A percentile compares a stretch with the other conserved stretches of the same genome.
phyloP scores from a whole-genome alignment of 495 filamentous ascomycete species.

The Penicillium mononematosum region DNA sequence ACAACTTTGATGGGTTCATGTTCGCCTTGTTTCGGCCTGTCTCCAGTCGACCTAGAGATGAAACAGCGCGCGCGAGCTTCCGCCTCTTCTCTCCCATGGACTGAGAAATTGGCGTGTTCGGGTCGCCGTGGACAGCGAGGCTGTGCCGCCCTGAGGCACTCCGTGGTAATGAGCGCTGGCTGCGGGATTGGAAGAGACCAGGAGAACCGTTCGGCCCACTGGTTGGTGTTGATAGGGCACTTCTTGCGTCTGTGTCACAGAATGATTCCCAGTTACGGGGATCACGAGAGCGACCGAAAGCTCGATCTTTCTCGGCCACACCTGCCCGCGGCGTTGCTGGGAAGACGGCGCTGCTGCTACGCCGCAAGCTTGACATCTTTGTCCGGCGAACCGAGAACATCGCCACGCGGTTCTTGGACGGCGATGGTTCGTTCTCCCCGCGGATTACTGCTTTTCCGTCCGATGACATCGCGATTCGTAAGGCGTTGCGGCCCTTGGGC shows the following conservation, averaged over 20 bases:
- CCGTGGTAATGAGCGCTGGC: slow-evolving; percentile 46
- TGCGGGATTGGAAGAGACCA: slow-evolving; percentile 64
- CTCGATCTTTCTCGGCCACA: slow-evolving; percentile 36
- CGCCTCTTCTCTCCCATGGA: slow-evolving; percentile 56
- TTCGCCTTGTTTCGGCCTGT: slow-evolving; percentile 32
- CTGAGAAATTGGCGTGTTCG: slow-evolving; percentile 43
- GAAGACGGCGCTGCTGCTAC: slow-evolving; percentile 58
- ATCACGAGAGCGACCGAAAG: slow-evolving; percentile 73
- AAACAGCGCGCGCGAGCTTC: slow-evolving; percentile 61
- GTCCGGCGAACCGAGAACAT: slow-evolving; percentile 50
- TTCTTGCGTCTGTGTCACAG: slow-evolving; percentile 69
- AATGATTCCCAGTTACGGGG: slow-evolving; percentile 82
- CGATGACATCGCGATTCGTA: slow-evolving; percentile 50
- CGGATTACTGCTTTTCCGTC: slow-evolving; percentile 53
- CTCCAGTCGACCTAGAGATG: slow-evolving; percentile 68
- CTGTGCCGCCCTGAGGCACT: slow-evolving; percentile 53
- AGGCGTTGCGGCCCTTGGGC: slow-evolving; percentile 49
- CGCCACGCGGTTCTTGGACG: slow-evolving; percentile 52
- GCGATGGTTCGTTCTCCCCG: slow-evolving; percentile 47
- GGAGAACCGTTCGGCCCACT: slow-evolving; percentile 73
- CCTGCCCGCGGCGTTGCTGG: slow-evolving; percentile 36
- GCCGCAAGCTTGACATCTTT: slow-evolving; percentile 56
- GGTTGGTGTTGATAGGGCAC: slow-evolving; percentile 68
- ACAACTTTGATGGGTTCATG: slow-evolving; percentile 23
- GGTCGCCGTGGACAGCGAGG: slow-evolving; percentile 45